Percentiles rank a stretch among this genome's conserved stretches.
Conservation (phyloP, 345 rosid genomes). For the Erysimum cheiranthoides region DNA sequence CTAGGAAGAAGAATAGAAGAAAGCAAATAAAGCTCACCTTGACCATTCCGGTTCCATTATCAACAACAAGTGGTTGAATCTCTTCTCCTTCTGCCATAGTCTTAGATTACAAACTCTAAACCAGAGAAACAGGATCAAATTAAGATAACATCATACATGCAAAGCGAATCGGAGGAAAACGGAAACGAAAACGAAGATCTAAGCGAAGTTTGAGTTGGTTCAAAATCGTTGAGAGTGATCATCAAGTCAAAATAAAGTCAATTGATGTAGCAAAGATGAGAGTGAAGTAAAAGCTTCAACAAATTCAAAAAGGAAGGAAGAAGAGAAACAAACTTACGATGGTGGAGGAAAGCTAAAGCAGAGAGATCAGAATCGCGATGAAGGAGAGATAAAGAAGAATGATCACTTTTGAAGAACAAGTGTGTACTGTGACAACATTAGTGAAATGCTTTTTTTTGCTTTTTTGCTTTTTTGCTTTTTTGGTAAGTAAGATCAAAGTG, state of each 20-base stretch:
- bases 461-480: neutral
- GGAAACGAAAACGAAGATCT: neutral
- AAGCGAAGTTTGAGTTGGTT: slow-evolving; percentile 1
- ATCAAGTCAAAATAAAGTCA: slow-evolving; percentile 20
- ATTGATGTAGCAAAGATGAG: neutral
- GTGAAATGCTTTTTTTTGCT: neutral
- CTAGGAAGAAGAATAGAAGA: neutral
- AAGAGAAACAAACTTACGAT: slow-evolving; percentile 19
- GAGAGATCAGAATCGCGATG: slow-evolving; percentile 3
- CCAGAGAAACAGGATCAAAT: neutral
- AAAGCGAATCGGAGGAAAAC: neutral
- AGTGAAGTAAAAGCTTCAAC: neutral
- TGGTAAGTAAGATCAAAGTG: neutral
- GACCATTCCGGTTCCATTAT: slow-evolving; percentile 69
- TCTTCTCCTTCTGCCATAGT: slow-evolving; percentile 57
- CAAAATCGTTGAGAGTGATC: slow-evolving; percentile 14
- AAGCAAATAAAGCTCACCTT: slow-evolving; percentile 41
- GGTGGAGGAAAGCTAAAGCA: neutral
- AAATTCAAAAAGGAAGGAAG: neutral
- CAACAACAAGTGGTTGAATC: slow-evolving; percentile 66
- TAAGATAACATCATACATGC: slow-evolving; percentile 17
- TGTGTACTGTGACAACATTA: slow-evolving; percentile 15
- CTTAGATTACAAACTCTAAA: neutral
- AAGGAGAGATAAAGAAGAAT: neutral
- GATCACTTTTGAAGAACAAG: neutral